Conservation (phyloP, 805 yeast genomes). For the Pichia ethanolica region DNA sequence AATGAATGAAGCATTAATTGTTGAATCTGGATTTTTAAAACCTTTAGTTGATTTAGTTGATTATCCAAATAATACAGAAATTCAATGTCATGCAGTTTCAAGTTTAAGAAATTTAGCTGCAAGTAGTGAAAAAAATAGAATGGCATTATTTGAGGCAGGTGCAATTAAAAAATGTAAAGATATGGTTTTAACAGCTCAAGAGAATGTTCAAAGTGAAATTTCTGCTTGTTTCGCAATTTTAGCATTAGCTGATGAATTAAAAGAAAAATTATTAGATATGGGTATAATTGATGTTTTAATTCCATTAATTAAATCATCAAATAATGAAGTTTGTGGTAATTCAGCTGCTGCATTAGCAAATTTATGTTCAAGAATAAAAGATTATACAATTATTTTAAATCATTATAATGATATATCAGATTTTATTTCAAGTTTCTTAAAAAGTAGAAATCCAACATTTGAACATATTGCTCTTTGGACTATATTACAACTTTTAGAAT, state of each 20-base stretch:
- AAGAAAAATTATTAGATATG: constrained; percentile 71
- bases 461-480: constrained; percentile 99
- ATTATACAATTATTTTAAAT: constrained; percentile 69
- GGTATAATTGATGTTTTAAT: constrained; percentile 83
- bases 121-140: constrained; percentile 83
- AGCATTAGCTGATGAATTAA: constrained; percentile 92
- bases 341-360: constrained; percentile 98
- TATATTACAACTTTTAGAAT: constrained; percentile 82
- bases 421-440: constrained; percentile 72
- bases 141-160: constrained; percentile 88
- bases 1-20: constrained; percentile 87
- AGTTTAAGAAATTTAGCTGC: constrained; percentile 95
- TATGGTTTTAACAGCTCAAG: constrained; percentile 77
- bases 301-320: constrained; percentile 81
- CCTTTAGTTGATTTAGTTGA: constrained; percentile 84
- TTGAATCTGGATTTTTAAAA: constrained; percentile 91
- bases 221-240: constrained; percentile 95
- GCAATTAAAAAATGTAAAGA: constrained; percentile 91
- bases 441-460: constrained; percentile 82
- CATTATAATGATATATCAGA: constrained; percentile 90
- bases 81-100: constrained; percentile 96
- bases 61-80: constrained; percentile 85
- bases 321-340: constrained; percentile 95
- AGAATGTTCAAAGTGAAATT: constrained; percentile 90
- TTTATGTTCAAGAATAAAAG: constrained; percentile 81